Percentiles rank a stretch among this genome's conserved stretches.
phyloP scores from a whole-genome alignment of 2,329 filamentous ascomycete species.

The Ambrosiella xylebori region DNA sequence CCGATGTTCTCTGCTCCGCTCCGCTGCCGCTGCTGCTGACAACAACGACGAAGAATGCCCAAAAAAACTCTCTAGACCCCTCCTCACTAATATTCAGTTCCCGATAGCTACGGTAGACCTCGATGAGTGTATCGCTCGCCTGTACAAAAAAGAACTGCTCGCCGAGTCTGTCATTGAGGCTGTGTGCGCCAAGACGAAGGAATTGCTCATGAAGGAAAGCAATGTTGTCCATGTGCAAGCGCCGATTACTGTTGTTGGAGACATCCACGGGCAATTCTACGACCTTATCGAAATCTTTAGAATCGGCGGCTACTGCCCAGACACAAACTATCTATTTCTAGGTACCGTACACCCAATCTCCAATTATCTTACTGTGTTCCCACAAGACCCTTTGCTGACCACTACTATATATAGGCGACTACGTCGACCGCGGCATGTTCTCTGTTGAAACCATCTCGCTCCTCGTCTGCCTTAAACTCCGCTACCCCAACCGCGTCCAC shows the following conservation, averaged over 20 bases:
- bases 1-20: background rate
- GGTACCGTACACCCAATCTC: slow-evolving; percentile 33
- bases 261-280: slow-evolving; percentile 98
- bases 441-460: slow-evolving; percentile 97
- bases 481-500: slow-evolving; percentile 90
- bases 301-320: slow-evolving; percentile 90
- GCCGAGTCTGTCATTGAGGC: slow-evolving; percentile 97
- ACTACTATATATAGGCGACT: slow-evolving; percentile 49
- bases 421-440: slow-evolving; percentile 95
- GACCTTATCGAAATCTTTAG: slow-evolving; percentile 98
- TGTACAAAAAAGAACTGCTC: slow-evolving; percentile 93
- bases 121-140: slow-evolving; percentile 91
- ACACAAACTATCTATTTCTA: slow-evolving; percentile 96
- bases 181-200: slow-evolving; percentile 97
- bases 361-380: background rate
- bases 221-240: slow-evolving; percentile 96
- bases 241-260: slow-evolving; percentile 90
- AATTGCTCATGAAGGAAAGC: slow-evolving; percentile 98
- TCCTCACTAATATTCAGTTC: background rate
- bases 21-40: too few relatives aligned
- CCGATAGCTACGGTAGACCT: slow-evolving; percentile 76
- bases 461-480: slow-evolving; percentile 88
- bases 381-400: background rate
- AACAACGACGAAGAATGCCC: too few relatives aligned
- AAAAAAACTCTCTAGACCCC: background rate